A percentile compares a stretch with the other conserved stretches of the same genome.
These are phyloP conservation scores for Umbelopsis isabellina DNA, from an alignment of 192 early-diverging fungal species.

Conservation along the genomic window DNA sequence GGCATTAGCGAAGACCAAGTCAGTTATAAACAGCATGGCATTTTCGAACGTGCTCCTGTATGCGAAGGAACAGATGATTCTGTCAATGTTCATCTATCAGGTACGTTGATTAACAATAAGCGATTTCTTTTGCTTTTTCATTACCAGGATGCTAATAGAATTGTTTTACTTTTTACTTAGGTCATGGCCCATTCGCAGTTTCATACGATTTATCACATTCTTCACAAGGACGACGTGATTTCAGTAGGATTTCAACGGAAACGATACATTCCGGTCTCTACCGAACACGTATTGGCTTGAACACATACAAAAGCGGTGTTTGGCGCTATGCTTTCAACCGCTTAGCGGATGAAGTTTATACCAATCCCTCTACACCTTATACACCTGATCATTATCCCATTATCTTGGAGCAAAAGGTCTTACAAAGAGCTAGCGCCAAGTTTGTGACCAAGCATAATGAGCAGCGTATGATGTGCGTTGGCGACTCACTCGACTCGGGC, in stretches of 20 bases:
- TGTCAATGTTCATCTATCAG: constrained; percentile 35
- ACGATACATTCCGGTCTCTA: constrained; percentile 34
- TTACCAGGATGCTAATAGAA: not conserved
- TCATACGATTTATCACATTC: constrained; percentile 26
- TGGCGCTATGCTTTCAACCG: constrained; percentile 42
- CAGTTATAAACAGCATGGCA: not conserved
- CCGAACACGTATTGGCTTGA: constrained; percentile 33
- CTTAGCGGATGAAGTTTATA: constrained; percentile 46
- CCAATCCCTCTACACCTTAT: constrained; percentile 1
- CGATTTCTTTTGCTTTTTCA: not conserved
- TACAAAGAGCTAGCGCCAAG: constrained; percentile 33
- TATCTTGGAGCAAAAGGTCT: constrained; percentile 41
- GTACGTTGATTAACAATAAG: constrained; percentile 5
- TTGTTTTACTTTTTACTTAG: constrained; percentile 2
- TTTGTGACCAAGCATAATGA: constrained; percentile 24
- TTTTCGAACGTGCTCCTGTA: constrained; percentile 36
- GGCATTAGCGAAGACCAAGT: constrained; percentile 32
- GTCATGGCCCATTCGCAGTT: constrained; percentile 35
- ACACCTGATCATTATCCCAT: constrained; percentile 9
- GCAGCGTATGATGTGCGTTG: constrained; percentile 40
- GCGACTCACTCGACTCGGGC: constrained; percentile 27
- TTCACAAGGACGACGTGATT: constrained; percentile 4
- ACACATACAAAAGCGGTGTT: constrained; percentile 34
- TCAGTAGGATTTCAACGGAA: constrained; percentile 16
- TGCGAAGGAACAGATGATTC: constrained; percentile 44